Percentiles rank a stretch among this genome's conserved stretches.
These are phyloP conservation scores for Phytophthora pisi DNA, from an alignment of 352 stramenopile species.

Conservation along the genomic window DNA sequence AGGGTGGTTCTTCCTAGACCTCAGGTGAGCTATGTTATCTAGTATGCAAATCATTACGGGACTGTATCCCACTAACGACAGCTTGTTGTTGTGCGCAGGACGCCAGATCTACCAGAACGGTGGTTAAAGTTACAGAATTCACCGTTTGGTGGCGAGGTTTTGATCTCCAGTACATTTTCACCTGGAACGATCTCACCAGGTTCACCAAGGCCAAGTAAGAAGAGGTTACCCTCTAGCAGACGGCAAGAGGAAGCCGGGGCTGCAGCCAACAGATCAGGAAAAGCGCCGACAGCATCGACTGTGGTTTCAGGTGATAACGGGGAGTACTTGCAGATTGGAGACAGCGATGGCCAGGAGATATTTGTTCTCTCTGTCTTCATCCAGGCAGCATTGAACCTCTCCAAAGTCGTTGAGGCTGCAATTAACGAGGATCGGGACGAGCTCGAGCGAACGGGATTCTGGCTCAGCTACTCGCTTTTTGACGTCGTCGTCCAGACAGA, in stretches of 20 bases:
- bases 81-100: constrained; percentile 38
- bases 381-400: constrained; percentile 46
- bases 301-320: constrained; percentile 33
- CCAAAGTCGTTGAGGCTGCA: constrained; percentile 29
- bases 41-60: neutral
- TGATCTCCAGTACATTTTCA: constrained; percentile 54
- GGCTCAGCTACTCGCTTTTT: constrained; percentile 87
- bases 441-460: constrained; percentile 48
- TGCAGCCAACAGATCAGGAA: neutral
- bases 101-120: constrained; percentile 64
- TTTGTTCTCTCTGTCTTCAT: constrained; percentile 74
- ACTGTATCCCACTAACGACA: neutral
- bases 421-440: constrained; percentile 18
- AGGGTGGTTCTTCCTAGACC: constrained; percentile 84
- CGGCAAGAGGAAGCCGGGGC: neutral
- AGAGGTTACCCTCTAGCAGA: neutral
- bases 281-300: constrained; percentile 6
- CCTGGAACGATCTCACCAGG: constrained; percentile 12
- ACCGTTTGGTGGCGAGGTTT: constrained; percentile 70
- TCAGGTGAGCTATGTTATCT: constrained; percentile 47
- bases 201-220: neutral
- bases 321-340: constrained; percentile 63
- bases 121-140: constrained; percentile 82
- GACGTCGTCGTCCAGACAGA: constrained; percentile 85
- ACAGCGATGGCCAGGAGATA: constrained; percentile 44